Base-by-base conservation (phyloP, 164 flowering plant genomes). In the Annona squamosa region DNA sequence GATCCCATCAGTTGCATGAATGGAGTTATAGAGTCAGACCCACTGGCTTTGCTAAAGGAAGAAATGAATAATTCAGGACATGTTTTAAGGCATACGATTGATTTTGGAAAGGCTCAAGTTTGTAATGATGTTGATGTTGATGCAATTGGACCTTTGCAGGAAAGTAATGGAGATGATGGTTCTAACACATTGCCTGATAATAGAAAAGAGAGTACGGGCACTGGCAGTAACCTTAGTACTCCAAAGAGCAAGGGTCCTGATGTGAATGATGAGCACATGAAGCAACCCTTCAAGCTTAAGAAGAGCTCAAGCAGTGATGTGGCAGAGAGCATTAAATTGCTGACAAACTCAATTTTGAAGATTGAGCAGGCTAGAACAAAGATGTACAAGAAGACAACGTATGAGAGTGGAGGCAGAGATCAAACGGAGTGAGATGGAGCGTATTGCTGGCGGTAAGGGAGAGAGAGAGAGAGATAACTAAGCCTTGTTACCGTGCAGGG, bases 351-450 rank as follows among this genome's bases (percentile, higher is more conserved):
- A 0, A 79, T 91, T 73, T 78, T 85, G 77, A 81, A 86, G 71
- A 80, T 88, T 19, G 97, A 91, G 75, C 84, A 86, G 68, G 83
- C 86, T 44, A 84, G 94, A 59, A 83, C 87, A 86, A 94, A 90
- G 44, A 86, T 87, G 41, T 86, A 86, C 87, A 85, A 77, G 72
- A 90, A 91, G 71, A 65, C 90, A 91, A 83, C 87, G 74, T 42
- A 82, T 90, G 88, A 85, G 94, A 71, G 86, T 79, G 1, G 92
- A 91, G 72, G 87, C 91, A 1, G 97, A 91, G 79, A 84, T 85
- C 5, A 88, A 78, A 78, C 78, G 92, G 74, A 86, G 82, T 0
- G 97, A 91, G 76, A 83, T 90, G 84, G 97, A 91, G 46, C 89
- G 90, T 5, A 90, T n/a, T n/a, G n/a, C n/a, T n/a, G n/a, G n/a